Base-by-base conservation (phyloP, 306 rosid genomes). In the Trichosanthes cucumerina region DNA sequence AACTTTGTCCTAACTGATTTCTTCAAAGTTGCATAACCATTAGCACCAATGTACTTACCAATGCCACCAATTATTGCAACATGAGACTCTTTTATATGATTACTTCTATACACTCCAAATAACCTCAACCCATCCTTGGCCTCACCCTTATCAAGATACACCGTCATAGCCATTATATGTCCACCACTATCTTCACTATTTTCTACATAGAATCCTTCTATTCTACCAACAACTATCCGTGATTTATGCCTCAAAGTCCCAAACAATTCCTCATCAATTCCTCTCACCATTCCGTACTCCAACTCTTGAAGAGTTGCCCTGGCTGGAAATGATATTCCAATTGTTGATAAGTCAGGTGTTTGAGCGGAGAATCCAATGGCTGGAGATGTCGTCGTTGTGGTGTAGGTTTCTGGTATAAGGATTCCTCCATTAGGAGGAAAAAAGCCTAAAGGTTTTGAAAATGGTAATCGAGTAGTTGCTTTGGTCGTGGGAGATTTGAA, bases 11-110 rank as follows among this genome's bases (percentile, higher is more conserved):
- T 75, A 49, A 43, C 43, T 46, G n/a, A 46, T 46, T 46, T 72
- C 85, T 85, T 90, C 71, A 93, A 83, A 5, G 86, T 81, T 79
- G 96, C 98, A 91, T 90, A 92, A 3, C 97, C 97, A 88, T 90
- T 92, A 7, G 97, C 97, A 50, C 88, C 88, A 59, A 52, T 41
- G 57, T 83, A 93, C 84, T 88, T 91, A 49, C 97, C 98, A 28
- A 77, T 79, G 19, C 98, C 98, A 64, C 98, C 98, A 86, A 93
- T 90, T 15, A 93, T 88, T 4, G 93, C 88, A 81, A 91, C 84
- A 79, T 91, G 97, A 79, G 98, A 91, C 86, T 87, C 93, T 33
- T 79, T 64, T 31, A 79, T 89, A 76, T 64, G 71, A 64, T 90
- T 88, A 2, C 19, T 83, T 54, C 80, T 84, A 14, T 86, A 90